phyloP scores from a whole-genome alignment of 257 asterid species.

The Fraxinus excelsior region DNA sequence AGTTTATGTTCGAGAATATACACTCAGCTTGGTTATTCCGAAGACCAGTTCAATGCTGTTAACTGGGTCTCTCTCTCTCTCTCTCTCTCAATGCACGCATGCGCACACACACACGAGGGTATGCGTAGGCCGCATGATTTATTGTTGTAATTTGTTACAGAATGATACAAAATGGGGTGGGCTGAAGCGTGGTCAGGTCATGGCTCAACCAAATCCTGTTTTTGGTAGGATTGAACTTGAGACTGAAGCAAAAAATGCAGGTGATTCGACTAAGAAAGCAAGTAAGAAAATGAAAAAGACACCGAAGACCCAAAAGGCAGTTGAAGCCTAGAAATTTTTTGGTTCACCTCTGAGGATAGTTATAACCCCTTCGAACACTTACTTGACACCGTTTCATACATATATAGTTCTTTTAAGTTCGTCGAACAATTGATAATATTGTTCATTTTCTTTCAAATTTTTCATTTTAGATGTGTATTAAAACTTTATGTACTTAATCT shows the following conservation, averaged over 20 bases:
- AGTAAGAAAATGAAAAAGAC: slow-evolving; percentile 47
- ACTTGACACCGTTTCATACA: too few species aligned
- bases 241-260: slow-evolving; percentile 36
- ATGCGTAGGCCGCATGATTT: slow-evolving; percentile 13
- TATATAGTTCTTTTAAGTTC: not conserved
- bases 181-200: slow-evolving; percentile 69
- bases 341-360: not conserved
- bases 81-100: slow-evolving; percentile 13
- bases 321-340: slow-evolving; percentile 50
- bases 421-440: too few species aligned
- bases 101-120: not conserved
- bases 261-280: slow-evolving; percentile 46
- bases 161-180: slow-evolving; percentile 89
- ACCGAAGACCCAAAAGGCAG: slow-evolving; percentile 43
- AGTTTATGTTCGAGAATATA: slow-evolving; percentile 65
- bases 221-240: slow-evolving; percentile 77
- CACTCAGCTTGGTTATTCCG: slow-evolving; percentile 83
- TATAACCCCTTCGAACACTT: too few species aligned
- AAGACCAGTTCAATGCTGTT: slow-evolving; percentile 68
- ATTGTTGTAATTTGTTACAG: slow-evolving; percentile 43
- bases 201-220: slow-evolving; percentile 73
- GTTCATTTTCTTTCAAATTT: not conserved
- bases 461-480: not conserved
- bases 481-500: not conserved
- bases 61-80: slow-evolving; percentile 64